Evolutionary conservation across 352 stramenopile genomes (phyloP).

Genomic region (Pythium biforme): DNA sequence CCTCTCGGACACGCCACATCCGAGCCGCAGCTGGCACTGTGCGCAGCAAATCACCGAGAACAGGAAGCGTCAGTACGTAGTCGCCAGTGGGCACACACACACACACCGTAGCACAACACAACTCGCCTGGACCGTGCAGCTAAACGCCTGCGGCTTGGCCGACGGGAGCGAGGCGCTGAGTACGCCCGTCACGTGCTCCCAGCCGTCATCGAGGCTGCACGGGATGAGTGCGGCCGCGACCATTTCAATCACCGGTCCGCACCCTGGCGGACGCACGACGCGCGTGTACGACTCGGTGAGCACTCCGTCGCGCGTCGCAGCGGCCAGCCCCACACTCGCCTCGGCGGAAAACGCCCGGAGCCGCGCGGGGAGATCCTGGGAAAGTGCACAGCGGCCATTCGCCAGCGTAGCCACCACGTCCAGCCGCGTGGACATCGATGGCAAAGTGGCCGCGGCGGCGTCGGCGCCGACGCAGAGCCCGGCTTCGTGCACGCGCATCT

Average conservation of each 20-base stretch:
- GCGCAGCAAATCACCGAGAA: too few species aligned
- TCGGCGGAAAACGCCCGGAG: constrained; percentile 4
- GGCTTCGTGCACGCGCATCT: too few species aligned
- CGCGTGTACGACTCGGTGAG: background rate
- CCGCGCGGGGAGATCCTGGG: background rate
- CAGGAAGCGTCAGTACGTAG: too few species aligned
- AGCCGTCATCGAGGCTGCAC: constrained; percentile 6
- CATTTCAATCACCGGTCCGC: constrained; percentile 1
- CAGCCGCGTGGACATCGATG: too few species aligned
- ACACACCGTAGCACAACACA: too few species aligned
- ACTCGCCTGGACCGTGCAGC: background rate
- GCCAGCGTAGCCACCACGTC: too few species aligned
- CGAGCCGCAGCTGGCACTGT: background rate
- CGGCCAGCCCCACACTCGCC: background rate
- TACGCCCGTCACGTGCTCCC: background rate
- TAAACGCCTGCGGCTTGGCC: background rate
- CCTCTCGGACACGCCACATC: constrained; percentile 1
- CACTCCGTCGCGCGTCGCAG: background rate
- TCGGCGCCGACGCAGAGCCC: too few species aligned
- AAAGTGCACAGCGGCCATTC: background rate
- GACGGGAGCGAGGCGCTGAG: background rate
- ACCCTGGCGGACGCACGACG: background rate
- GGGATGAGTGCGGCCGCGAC: constrained; percentile 1
- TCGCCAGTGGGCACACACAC: too few species aligned
- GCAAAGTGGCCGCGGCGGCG: too few species aligned